These are phyloP conservation scores for Trichophaea hybrida DNA, from an alignment of 2,329 filamentous ascomycete species.

Conservation along the genomic window DNA sequence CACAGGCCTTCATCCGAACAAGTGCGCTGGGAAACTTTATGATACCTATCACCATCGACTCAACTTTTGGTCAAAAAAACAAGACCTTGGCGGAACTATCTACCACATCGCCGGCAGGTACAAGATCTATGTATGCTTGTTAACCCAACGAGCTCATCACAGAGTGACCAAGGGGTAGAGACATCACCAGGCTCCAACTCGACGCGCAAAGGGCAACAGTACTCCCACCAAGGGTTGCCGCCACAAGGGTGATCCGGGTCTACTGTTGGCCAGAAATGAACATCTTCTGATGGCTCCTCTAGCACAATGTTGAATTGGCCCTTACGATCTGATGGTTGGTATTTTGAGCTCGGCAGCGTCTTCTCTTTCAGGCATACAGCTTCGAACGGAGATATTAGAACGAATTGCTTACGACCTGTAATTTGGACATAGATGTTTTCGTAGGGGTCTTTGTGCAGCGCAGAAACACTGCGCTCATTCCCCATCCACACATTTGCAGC, in stretches of 20 bases:
- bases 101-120: conserved; percentile 6
- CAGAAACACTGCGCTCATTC: conserved; percentile 53
- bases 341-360: conserved; percentile 44
- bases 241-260: conserved; percentile 50
- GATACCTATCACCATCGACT: conserved; percentile 57
- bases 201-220: conserved; percentile 12
- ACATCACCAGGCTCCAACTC: conserved; percentile 6
- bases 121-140: neutral
- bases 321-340: conserved; percentile 30
- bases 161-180: neutral
- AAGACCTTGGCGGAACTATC: conserved; percentile 11
- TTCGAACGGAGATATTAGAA: conserved; percentile 56
- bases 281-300: conserved; percentile 23
- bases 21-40: conserved; percentile 63
- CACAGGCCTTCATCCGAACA: conserved; percentile 51
- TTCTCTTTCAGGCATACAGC: conserved; percentile 55
- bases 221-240: conserved; percentile 43
- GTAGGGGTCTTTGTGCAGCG: conserved; percentile 69
- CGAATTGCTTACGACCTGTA: conserved; percentile 53
- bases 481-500: conserved; percentile 77
- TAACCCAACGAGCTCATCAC: neutral
- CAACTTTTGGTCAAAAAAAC: conserved; percentile 32
- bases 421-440: conserved; percentile 75
- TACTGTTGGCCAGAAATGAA: conserved; percentile 43
- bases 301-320: conserved; percentile 20